Base-by-base conservation (phyloP, 2,329 filamentous ascomycete species). In the Rhinocladiella similis region DNA sequence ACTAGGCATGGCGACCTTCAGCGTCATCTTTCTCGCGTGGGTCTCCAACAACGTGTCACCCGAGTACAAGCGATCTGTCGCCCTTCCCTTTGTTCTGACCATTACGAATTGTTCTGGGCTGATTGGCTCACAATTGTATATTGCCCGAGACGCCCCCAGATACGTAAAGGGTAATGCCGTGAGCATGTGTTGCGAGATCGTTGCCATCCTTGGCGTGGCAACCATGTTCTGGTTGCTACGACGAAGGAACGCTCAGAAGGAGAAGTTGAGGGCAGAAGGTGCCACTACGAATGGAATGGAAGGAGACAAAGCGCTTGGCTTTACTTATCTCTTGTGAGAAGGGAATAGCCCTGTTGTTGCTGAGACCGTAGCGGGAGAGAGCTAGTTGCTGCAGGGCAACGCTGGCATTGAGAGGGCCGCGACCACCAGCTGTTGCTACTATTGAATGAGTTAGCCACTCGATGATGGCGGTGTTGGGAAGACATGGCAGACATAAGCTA, bases 31-130 rank as follows among this genome's bases (percentile, higher is more conserved):
- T 27, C 53, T 68, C 6, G 66, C 63, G 12, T 72, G 70, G 69
- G 64, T 72, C 25, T 55, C 67, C 9, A 72, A 66, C 49, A 72
- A 72, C 51, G 54, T 69, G 10, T 53, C 64, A 16, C 70, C 70
- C 5, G 70, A 72, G 41, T 65, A 50, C 42, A 71, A 72, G 53
- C 67, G 69, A 16, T 61, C 61, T 5, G 60, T 70, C n/a, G 68
- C 64, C 19, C 61, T 71, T 38, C 67, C 70, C 1, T 56, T 70
- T 20, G 54, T 66, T 20, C 65, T 67, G 39, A 69, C 65, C 3
- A 61, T 72, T 39, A 69, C 61, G 2, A 51, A 51, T 29, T 61
- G 65, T 16, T 68, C 69, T 3, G 65, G 66, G 7, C 33, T 71
- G 2, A 66, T 66, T 5, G 62, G 68, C 0, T 65, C 64, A 2